These are phyloP conservation scores for Aquilaria malaccensis DNA, from an alignment of 345 rosid species.

Conservation along the genomic window DNA sequence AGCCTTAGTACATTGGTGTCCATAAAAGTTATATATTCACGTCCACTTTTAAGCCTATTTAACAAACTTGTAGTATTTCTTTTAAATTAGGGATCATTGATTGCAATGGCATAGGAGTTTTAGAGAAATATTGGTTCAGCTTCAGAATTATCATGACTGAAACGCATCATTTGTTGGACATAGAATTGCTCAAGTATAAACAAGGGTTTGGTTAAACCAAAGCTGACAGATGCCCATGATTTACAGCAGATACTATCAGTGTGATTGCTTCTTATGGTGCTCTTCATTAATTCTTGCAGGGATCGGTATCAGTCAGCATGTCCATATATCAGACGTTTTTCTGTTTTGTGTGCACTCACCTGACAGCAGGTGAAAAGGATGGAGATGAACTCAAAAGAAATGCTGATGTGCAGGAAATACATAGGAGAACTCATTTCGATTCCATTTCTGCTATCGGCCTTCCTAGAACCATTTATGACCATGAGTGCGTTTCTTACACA, in stretches of 20 bases:
- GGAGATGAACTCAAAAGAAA: slow-evolving; percentile 79
- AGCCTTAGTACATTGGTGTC: no score
- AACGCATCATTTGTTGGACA: no score
- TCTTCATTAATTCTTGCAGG: slow-evolving; percentile 35
- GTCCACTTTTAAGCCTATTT: no score
- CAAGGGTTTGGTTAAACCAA: no score
- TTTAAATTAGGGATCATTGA: no score
- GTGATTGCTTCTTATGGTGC: no score
- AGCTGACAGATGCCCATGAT: not conserved
- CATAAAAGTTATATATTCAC: no score
- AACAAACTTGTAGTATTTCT: no score
- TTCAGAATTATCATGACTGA: no score
- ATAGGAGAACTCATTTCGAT: slow-evolving; percentile 56
- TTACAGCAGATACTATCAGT: no score
- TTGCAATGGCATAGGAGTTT: no score
- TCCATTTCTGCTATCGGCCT: slow-evolving; percentile 41
- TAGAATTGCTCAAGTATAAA: not conserved
- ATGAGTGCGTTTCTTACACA: slow-evolving; percentile 48
- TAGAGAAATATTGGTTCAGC: no score
- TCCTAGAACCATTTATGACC: slow-evolving; percentile 57
- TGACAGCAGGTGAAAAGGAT: slow-evolving; percentile 79
- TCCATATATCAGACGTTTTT: slow-evolving; percentile 73
- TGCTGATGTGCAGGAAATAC: slow-evolving; percentile 76
- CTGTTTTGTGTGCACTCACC: slow-evolving; percentile 69
- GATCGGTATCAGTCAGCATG: slow-evolving; percentile 85